A percentile compares a stretch with the other conserved stretches of the same genome.
These are phyloP conservation scores for Blastobotrys raffinosifermentans DNA, from an alignment of 1,139 yeast genomes.

Conservation along the genomic window DNA sequence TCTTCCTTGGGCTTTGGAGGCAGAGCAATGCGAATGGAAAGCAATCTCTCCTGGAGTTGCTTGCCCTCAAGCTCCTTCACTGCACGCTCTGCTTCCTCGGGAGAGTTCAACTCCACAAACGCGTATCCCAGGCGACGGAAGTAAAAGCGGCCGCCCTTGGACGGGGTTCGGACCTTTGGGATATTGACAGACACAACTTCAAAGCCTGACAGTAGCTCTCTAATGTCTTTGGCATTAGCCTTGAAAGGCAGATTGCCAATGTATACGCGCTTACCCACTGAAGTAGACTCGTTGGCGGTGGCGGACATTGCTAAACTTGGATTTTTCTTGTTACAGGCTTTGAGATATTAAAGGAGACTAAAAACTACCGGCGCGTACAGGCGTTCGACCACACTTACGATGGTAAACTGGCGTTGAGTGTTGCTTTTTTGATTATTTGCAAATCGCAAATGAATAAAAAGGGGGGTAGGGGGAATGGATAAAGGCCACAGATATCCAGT, in stretches of 20 bases:
- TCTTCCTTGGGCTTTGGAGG: constrained; percentile 16
- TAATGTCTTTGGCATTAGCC: constrained; percentile 24
- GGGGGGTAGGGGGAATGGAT: too few relatives aligned
- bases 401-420: too few relatives aligned
- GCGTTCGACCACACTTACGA: too few relatives aligned
- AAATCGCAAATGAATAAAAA: too few relatives aligned
- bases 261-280: constrained; percentile 23
- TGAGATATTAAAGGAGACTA: too few relatives aligned
- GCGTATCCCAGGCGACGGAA: constrained; percentile 52
- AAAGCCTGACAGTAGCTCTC: constrained; percentile 24
- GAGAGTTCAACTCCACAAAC: constrained; percentile 52
- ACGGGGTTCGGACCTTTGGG: constrained; percentile 15
- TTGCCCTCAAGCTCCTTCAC: constrained; percentile 43
- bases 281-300: too few relatives aligned
- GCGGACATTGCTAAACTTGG: too few relatives aligned
- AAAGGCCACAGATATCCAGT: too few relatives aligned
- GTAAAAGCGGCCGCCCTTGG: constrained; percentile 15
- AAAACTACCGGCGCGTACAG: too few relatives aligned
- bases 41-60: constrained; percentile 42
- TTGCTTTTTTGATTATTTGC: too few relatives aligned
- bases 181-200: constrained; percentile 22
- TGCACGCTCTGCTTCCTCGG: constrained; percentile 46
- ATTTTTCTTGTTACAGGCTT: too few relatives aligned
- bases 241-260: constrained; percentile 32
- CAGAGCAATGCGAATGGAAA: constrained; percentile 47